A percentile compares a stretch with the other conserved stretches of the same genome.
Evolutionary conservation across 2,329 filamentous ascomycete species (phyloP).

Genomic region (Pseudogymnoascus sp.): DNA sequence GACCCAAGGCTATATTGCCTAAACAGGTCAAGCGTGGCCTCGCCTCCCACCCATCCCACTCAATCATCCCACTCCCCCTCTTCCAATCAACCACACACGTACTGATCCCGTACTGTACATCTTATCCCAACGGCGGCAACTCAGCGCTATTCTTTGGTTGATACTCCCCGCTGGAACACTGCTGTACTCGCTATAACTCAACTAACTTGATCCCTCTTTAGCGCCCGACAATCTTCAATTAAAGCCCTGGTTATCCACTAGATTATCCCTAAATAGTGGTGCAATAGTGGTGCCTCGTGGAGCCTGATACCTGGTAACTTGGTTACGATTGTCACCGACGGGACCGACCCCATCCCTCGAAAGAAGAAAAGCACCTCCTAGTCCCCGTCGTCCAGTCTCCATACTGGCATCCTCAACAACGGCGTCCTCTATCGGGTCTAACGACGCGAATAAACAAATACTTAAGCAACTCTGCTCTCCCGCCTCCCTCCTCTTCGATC

Average conservation of each 20-base stretch:
- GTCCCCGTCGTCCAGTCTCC: conserved; percentile 7
- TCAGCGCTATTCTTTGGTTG: conserved; percentile 3
- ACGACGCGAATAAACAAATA: conserved; percentile 22
- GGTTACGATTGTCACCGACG: conserved; percentile 3
- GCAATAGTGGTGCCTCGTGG: not conserved
- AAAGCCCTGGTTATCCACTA: not conserved
- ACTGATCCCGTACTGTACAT: not conserved
- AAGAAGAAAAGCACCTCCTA: not conserved
- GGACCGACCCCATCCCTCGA: not conserved
- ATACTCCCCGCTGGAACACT: not conserved
- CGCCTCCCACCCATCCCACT: conserved; percentile 1
- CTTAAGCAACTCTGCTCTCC: conserved; percentile 32
- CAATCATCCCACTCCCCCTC: conserved; percentile 1
- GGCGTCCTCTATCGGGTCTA: conserved; percentile 27
- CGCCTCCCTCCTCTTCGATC: conserved; percentile 36
- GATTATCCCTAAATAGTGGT: not conserved
- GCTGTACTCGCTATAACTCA: conserved; percentile 1
- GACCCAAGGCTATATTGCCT: not conserved
- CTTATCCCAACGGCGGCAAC: not conserved
- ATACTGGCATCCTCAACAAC: conserved; percentile 20
- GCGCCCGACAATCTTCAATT: not conserved
- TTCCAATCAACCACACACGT: conserved; percentile 8
- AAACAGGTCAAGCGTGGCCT: conserved; percentile 3
- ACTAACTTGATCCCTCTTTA: not conserved
- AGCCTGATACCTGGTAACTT: conserved; percentile 2